phyloP scores from a whole-genome alignment of 306 rosid genomes.

The Medicago lupulina region DNA sequence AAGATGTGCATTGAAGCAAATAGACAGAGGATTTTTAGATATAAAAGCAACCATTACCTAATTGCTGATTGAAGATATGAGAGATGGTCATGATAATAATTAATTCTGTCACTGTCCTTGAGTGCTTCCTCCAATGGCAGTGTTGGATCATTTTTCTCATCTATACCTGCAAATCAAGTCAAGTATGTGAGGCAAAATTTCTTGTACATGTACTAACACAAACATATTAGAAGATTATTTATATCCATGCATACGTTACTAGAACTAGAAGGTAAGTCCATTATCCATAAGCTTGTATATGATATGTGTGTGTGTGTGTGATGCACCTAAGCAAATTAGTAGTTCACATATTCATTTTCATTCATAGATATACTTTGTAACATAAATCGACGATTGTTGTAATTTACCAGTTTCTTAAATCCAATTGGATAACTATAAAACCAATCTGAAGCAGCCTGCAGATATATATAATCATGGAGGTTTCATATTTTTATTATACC shows the following conservation, averaged over 20 bases:
- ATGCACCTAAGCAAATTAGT: not conserved
- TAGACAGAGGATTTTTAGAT: not conserved
- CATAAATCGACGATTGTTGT: not conserved
- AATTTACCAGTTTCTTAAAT: constrained; percentile 54
- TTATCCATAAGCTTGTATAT: not conserved
- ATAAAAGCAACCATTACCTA: constrained; percentile 41
- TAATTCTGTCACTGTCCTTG: constrained; percentile 53
- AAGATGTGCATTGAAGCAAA: not conserved
- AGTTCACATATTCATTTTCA: not conserved
- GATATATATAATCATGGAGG: not conserved
- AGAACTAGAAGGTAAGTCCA: not conserved
- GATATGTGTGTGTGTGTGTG: not conserved
- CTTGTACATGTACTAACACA: not conserved
- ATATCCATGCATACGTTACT: too few relatives aligned
- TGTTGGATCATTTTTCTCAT: constrained; percentile 55
- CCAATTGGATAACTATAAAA: constrained; percentile 57
- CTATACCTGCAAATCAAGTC: constrained; percentile 49
- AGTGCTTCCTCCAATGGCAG: constrained; percentile 54
- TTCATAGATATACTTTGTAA: not conserved
- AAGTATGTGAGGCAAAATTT: not conserved
- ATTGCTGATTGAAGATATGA: constrained; percentile 53
- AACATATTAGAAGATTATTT: not conserved
- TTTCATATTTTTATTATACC: not conserved
- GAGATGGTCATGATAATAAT: constrained; percentile 55
- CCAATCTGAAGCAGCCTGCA: constrained; percentile 63